Conservation (phyloP, 2,329 filamentous ascomycete genomes). For the Lasiodiplodia hormozganensis region DNA sequence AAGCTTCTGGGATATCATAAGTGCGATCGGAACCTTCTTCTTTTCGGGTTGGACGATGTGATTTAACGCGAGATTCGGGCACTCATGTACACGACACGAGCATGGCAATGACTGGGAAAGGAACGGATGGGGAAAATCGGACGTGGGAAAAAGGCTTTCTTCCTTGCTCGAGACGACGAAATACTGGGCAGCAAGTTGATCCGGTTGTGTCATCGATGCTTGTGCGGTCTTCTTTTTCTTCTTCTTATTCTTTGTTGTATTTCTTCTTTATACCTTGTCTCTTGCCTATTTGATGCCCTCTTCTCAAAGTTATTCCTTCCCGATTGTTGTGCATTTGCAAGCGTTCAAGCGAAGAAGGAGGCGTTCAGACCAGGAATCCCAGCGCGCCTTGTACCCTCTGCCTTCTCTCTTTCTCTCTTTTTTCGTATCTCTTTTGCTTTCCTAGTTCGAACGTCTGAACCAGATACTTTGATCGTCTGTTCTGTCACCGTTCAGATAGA, state of each 20-base stretch:
- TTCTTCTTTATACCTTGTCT: neutral
- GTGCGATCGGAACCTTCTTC: neutral
- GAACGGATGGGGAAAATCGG: neutral
- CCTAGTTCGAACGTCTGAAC: no score
- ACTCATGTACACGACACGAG: neutral
- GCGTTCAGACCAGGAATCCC: neutral
- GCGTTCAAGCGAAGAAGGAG: conserved; percentile 8
- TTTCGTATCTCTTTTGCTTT: neutral
- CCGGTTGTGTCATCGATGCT: neutral
- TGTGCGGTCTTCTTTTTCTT: neutral
- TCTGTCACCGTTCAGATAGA: neutral
- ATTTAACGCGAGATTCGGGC: neutral
- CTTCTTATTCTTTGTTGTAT: conserved; percentile 7
- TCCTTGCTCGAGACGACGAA: neutral
- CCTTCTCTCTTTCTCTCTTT: neutral
- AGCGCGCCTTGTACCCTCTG: neutral
- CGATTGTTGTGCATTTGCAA: conserved; percentile 6
- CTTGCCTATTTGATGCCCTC: neutral
- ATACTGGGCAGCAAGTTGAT: conserved; percentile 1
- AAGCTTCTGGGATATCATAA: conserved; percentile 1
- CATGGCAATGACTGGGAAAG: neutral
- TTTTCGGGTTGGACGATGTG: neutral
- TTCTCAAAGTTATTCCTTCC: neutral
- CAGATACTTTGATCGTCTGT: neutral
- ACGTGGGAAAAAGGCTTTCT: neutral